Evolutionary conservation across 495 filamentous ascomycete species (phyloP).

Genomic region (Alectoria sarmentosa): DNA sequence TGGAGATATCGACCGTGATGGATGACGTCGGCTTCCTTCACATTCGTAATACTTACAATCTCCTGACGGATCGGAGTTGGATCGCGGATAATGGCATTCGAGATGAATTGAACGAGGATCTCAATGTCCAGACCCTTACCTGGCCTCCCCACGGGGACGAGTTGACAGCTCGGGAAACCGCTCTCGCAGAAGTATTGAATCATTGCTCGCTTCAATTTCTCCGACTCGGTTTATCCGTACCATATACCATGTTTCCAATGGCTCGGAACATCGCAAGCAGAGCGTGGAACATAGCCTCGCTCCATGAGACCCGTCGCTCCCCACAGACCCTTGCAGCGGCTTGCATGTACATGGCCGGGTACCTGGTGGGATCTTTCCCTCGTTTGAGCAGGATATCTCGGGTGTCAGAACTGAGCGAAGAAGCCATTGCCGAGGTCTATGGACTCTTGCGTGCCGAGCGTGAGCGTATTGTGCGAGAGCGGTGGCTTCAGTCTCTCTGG

Average conservation of each 20-base stretch:
- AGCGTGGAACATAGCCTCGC: not conserved
- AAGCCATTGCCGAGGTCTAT: not conserved
- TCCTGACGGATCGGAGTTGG: not conserved
- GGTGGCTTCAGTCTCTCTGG: not conserved
- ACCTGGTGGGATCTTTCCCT: not conserved
- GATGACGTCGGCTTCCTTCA: not conserved
- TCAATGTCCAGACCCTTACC: not conserved
- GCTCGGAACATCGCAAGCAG: not conserved
- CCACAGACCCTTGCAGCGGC: not conserved
- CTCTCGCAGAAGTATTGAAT: not conserved
- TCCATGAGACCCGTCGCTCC: not conserved
- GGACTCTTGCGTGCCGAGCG: not conserved
- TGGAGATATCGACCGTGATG: not conserved
- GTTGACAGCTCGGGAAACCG: not conserved
- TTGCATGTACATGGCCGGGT: not conserved
- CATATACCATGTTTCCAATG: not conserved
- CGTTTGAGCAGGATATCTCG: not conserved
- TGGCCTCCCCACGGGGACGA: not conserved
- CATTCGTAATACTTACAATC: not conserved
- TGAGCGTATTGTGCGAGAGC: not conserved
- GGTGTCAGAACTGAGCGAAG: not conserved
- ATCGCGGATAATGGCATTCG: not conserved
- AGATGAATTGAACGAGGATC: not conserved
- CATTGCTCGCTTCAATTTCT: not conserved
- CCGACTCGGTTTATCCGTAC: not conserved